Evolutionary conservation across 108 stramenopile species (phyloP), one percentile per base, ranked within the genome.

Genomic region (Aurantiochytrium sp.): DNA sequence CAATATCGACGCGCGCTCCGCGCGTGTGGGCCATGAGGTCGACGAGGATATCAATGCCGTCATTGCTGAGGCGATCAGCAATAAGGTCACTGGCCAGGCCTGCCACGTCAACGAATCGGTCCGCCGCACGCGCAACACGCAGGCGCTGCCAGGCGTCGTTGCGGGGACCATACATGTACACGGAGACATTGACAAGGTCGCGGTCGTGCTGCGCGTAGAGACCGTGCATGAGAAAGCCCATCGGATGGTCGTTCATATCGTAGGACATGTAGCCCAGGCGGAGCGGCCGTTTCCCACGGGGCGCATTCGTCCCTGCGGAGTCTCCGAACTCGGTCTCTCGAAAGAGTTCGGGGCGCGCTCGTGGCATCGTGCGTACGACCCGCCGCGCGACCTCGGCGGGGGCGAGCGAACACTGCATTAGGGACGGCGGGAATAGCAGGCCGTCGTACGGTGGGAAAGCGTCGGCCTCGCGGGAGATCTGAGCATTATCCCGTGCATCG

Each of bases 21-120:
- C 87, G 65, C 19, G 93, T 93, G 73, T 90, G 92, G 31, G 68
- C 87, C 90, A 92, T 92, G 30, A 93, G 90, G 27, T 93, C 93
- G 10, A 93, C 88, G 27, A 91, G 37, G 15, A 93, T 87, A 45
- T 92, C 89, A 24, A 91, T 85, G 12, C 32, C 31, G 27, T 54
- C 50, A 36, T 19, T 22, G 30, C 55, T 52, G 52, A 92, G 24
- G 21, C 34, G 36, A 39, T 87, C 39, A 4, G 52, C 89, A 19
- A 87, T 52, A 17, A 37, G 52, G 37, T 54, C 55, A 22, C 81
- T 52, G 45, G 55, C 50, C 2, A 37, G 50, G 5, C 15, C 37
- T 8, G 36, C 32, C 42, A 92, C 54, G 54, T 93, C 89, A 42
- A 91, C 65, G 59, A 92, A 92, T 8, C 36, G 37, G 52, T 88